Percentiles rank a stretch among this genome's conserved stretches.
These are phyloP conservation scores for Coelomomyces lativittatus DNA, from an alignment of 371 early-diverging fungal genomes.

Conservation along the genomic window DNA sequence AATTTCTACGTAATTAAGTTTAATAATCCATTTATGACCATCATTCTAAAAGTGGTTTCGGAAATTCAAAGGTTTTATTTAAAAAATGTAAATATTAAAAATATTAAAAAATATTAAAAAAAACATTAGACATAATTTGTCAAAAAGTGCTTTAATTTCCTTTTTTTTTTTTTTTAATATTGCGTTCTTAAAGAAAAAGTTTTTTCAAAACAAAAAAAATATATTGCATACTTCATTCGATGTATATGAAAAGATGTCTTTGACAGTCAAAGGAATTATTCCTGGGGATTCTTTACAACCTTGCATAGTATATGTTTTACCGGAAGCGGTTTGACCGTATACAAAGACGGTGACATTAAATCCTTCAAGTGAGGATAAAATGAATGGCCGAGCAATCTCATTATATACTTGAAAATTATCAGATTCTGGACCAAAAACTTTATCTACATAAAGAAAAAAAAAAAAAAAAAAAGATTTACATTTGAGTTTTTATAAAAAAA, in stretches of 20 bases:
- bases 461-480: not conserved
- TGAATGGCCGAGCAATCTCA: slow-evolving; percentile 11
- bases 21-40: slow-evolving; percentile 26
- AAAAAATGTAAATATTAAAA: no score
- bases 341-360: slow-evolving; percentile 12
- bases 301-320: slow-evolving; percentile 39
- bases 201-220: not conserved
- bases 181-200: no score
- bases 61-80: no score
- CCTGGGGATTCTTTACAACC: slow-evolving; percentile 21
- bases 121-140: not conserved
- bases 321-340: slow-evolving; percentile 15
- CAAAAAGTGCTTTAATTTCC: no score
- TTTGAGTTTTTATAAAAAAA: not conserved
- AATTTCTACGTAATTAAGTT: slow-evolving; percentile 7
- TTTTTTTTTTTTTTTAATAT: no score
- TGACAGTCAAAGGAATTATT: slow-evolving; percentile 27
- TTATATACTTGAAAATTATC: slow-evolving; percentile 16
- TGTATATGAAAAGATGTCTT: slow-evolving; percentile 25
- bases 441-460: slow-evolving; percentile 6
- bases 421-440: slow-evolving; percentile 13
- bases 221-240: slow-evolving; percentile 6
- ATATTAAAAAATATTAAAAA: not conserved
- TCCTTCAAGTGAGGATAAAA: slow-evolving; percentile 21
- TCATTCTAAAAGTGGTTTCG: no score